Base-by-base conservation (phyloP, 2,329 filamentous ascomycete species). In the Diplocarpon mali region DNA sequence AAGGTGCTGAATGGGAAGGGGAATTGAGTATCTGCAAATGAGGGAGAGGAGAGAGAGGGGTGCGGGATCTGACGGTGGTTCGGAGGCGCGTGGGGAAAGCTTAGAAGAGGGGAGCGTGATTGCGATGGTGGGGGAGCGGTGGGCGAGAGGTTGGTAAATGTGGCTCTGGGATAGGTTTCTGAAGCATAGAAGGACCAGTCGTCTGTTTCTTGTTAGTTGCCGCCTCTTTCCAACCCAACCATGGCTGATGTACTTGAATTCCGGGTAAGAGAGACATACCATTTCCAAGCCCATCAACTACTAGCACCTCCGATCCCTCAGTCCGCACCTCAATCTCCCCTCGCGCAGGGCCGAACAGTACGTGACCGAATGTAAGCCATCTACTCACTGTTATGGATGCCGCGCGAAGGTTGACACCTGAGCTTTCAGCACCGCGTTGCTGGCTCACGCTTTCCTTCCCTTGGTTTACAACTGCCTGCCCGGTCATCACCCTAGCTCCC, bases 171-270 rank as follows among this genome's bases (percentile, higher is more conserved):
- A 52, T 90, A 90, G 1, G 83, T 87, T 58, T 89, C 78, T 6
- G 85, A 83, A 15, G 84, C 84, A 55, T 88, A 90, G 61, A 86
- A 89, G 0, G 85, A 89, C 85, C 85, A 92, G 59, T 92, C 85
- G 53, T 83, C 79, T 62, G 41, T 38, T 55, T 24, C 20, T 53
- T 52, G 52, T 28, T 43, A 28, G 38, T 30, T 41, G 28, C 2
- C 5, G 7, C 20, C 20, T 24, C 20, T 24, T 24, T 24, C 20
- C 17, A 14, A 29, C 14, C 15, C 16, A 35, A 15, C 15, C 35
- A 3, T 28, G n/a, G 5, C 15, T 20, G 11, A 15, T 30, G 31
- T 9, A 30, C 32, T 28, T 12, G 13, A 14, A 12, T 24, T 3
- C 20, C 7, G 4, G 7, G 20, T 24, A 24, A 24, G 3, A 17